These are phyloP conservation scores for Ceratocystis destructans DNA, from an alignment of 2,329 filamentous ascomycete genomes.

Conservation along the genomic window DNA sequence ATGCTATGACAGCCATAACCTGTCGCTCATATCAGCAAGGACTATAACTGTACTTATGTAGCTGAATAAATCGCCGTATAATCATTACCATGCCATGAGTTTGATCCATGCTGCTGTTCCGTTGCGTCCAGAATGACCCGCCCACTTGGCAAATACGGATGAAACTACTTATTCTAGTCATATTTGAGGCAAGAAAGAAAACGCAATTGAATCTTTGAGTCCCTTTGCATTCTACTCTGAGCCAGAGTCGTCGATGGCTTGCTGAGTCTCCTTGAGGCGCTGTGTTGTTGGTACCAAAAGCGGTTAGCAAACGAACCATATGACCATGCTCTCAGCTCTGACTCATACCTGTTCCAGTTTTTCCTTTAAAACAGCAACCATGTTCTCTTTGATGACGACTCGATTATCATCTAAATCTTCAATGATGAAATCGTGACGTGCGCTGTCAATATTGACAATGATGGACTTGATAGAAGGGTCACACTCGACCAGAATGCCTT, in stretches of 20 bases:
- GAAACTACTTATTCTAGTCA: neutral
- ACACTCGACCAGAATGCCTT: conserved; percentile 64
- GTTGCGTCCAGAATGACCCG: neutral
- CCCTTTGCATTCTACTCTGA: conserved; percentile 29
- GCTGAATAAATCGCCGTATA: neutral
- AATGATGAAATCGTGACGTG: conserved; percentile 60
- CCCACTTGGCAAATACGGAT: neutral
- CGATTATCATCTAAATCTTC: conserved; percentile 68
- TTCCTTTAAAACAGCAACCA: conserved; percentile 52
- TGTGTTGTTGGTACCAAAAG: conserved; percentile 22
- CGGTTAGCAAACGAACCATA: neutral
- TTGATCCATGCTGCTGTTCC: neutral
- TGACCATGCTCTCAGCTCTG: neutral
- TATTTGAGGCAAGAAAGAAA: too few relatives aligned
- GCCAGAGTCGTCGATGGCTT: conserved; percentile 38
- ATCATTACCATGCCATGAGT: neutral
- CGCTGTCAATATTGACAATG: conserved; percentile 60
- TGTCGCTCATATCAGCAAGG: neutral
- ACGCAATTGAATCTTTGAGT: too few relatives aligned
- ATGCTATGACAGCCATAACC: neutral
- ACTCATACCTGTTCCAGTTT: conserved; percentile 49
- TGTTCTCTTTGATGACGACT: conserved; percentile 60
- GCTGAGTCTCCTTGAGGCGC: conserved; percentile 40
- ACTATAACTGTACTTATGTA: neutral
- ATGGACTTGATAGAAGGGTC: conserved; percentile 82